A percentile compares a stretch with the other conserved stretches of the same genome.
Evolutionary conservation across 2,329 filamentous ascomycete species (phyloP).

Genomic region (Fusarium oxysporum): DNA sequence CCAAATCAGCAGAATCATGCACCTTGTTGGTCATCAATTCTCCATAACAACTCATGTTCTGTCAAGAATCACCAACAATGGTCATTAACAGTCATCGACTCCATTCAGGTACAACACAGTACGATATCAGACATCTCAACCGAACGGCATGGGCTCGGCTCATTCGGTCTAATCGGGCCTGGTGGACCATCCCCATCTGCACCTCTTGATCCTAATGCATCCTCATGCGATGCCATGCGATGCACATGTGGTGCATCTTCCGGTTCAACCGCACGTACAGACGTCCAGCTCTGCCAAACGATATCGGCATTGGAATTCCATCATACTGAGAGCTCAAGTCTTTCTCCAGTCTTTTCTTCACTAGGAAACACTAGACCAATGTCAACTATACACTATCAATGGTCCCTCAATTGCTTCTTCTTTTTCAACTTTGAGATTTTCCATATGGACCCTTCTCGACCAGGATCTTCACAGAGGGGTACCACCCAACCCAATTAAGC

Average conservation of each 20-base stretch:
- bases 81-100: not conserved
- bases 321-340: not conserved
- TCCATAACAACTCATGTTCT: not conserved
- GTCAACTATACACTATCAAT: not conserved
- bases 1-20: not conserved
- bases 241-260: constrained; percentile 9
- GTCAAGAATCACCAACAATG: not conserved
- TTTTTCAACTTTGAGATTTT: not conserved
- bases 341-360: not conserved
- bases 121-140: not conserved
- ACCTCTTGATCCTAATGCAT: constrained; percentile 26
- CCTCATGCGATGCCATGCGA: constrained; percentile 26
- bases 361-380: not conserved
- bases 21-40: not conserved
- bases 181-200: constrained; percentile 12
- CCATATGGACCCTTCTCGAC: constrained; percentile 8
- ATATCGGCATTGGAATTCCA: not conserved
- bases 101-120: not conserved
- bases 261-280: constrained; percentile 1
- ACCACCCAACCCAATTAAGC: constrained; percentile 15
- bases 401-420: not conserved
- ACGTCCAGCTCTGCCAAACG: not conserved
- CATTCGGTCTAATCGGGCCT: constrained; percentile 16
- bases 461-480: constrained; percentile 19
- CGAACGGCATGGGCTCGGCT: constrained; percentile 18